Conservation (phyloP, 345 rosid species). For the Euphorbia lathyris region DNA sequence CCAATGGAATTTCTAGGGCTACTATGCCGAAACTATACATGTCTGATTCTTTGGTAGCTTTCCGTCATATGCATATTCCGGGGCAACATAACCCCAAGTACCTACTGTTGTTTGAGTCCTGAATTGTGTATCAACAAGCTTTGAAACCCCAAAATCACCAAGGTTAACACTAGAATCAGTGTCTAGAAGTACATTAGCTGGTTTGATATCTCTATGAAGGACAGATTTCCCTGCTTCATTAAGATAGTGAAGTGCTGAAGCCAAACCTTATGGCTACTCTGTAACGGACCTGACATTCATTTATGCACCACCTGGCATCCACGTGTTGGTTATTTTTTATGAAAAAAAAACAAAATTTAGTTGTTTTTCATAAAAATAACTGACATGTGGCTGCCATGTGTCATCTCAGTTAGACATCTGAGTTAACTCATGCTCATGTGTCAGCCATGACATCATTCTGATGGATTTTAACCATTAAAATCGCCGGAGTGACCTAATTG, state of each 20-base stretch:
- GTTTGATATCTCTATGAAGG: constrained; percentile 44
- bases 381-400: too few species aligned
- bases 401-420: too few species aligned
- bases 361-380: too few species aligned
- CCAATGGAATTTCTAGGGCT: constrained; percentile 3
- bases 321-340: too few species aligned
- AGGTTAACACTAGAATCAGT: constrained; percentile 6
- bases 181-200: constrained; percentile 12
- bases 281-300: constrained; percentile 30
- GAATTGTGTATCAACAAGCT: background rate
- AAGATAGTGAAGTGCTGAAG: constrained; percentile 31
- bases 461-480: too few species aligned
- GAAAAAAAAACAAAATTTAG: too few species aligned
- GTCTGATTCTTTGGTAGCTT: constrained; percentile 1
- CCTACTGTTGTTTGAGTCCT: background rate
- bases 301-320: too few species aligned
- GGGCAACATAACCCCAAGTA: background rate
- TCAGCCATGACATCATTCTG: too few species aligned
- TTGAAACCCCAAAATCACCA: constrained; percentile 14
- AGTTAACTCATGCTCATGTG: too few species aligned
- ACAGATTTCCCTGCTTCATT: constrained; percentile 46
- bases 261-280: constrained; percentile 45
- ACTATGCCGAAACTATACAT: constrained; percentile 16
- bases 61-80: background rate
- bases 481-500: too few species aligned